phyloP scores from a whole-genome alignment of 306 rosid species.

The Cucumis hystrix region DNA sequence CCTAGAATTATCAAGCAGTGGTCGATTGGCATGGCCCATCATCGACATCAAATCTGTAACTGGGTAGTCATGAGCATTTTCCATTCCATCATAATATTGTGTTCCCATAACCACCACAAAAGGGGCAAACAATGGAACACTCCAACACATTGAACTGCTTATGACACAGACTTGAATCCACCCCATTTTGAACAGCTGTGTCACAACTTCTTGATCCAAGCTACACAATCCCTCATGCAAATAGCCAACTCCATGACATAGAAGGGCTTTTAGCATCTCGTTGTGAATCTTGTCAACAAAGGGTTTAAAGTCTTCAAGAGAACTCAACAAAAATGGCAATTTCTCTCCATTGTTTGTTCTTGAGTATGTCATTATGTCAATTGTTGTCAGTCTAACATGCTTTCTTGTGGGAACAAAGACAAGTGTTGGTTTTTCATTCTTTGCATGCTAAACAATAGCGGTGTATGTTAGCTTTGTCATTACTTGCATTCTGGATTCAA shows the following conservation, averaged over 20 bases:
- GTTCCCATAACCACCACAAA: slow-evolving; percentile 97
- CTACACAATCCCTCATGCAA: slow-evolving; percentile 78
- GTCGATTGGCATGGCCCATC: slow-evolving; percentile 99
- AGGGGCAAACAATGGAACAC: slow-evolving; percentile 71
- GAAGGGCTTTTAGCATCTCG: slow-evolving; percentile 55
- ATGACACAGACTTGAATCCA: slow-evolving; percentile 87
- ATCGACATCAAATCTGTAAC: slow-evolving; percentile 85
- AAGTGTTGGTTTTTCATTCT: slow-evolving; percentile 72
- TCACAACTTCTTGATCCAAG: slow-evolving; percentile 62
- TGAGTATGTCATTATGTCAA: slow-evolving; percentile 68
- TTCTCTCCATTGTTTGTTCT: slow-evolving; percentile 43
- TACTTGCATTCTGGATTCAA: slow-evolving; percentile 95
- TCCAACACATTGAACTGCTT: slow-evolving; percentile 93
- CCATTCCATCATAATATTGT: slow-evolving; percentile 80
- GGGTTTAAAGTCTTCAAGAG: slow-evolving; percentile 54
- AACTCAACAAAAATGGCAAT: slow-evolving; percentile 43
- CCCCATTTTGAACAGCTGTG: slow-evolving; percentile 62
- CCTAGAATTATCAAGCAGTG: slow-evolving; percentile 71
- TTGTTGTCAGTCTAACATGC: slow-evolving; percentile 69
- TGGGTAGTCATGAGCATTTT: slow-evolving; percentile 87
- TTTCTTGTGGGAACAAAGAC: slow-evolving; percentile 82
- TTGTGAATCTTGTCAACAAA: slow-evolving; percentile 48
- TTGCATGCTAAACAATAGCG: slow-evolving; percentile 78
- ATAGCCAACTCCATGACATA: slow-evolving; percentile 84
- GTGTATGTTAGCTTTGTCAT: slow-evolving; percentile 87